Conservation (phyloP, 768 basidiomycete genomes). For the Leucosporidium scottii region DNA sequence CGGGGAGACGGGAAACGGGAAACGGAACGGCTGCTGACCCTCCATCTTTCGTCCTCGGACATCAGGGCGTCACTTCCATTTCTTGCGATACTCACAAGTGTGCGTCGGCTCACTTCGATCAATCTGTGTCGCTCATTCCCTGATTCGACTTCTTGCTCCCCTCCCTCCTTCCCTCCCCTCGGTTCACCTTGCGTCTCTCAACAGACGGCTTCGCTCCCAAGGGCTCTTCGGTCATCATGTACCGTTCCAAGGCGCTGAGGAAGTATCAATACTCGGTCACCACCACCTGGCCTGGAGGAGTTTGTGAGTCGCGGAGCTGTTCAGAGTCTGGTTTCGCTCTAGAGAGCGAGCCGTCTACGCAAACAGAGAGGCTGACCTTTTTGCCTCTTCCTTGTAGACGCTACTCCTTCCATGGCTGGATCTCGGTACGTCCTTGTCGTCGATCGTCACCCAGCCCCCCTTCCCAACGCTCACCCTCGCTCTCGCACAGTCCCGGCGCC, state of each 20-base stretch:
- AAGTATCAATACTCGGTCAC: slow-evolving; percentile 35
- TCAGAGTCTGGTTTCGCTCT: no score
- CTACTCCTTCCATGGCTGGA: slow-evolving; percentile 32
- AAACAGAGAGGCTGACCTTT: slow-evolving; percentile 48
- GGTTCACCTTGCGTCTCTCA: no score
- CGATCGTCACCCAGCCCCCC: not conserved
- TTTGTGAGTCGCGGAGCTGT: slow-evolving; percentile 45
- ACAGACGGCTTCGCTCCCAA: slow-evolving; percentile 82
- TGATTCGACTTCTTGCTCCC: slow-evolving; percentile 1
- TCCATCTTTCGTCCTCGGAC: no score
- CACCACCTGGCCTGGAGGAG: slow-evolving; percentile 55
- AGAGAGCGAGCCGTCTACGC: no score
- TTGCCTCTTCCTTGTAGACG: not conserved
- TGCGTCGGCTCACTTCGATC: slow-evolving; percentile 1
- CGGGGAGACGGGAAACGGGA: no score
- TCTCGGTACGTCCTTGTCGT: slow-evolving; percentile 7
- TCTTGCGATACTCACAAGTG: slow-evolving; percentile 96
- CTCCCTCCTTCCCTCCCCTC: not conserved
- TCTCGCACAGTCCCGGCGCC: slow-evolving; percentile 65
- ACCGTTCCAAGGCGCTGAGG: slow-evolving; percentile 49
- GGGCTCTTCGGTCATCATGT: slow-evolving; percentile 93
- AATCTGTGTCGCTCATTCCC: no score
- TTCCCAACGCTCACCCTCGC: not conserved
- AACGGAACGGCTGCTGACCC: no score
- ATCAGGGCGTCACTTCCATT: slow-evolving; percentile 75